Conservation (phyloP, 768 basidiomycete species). For the Cystofilobasidium capitatum region DNA sequence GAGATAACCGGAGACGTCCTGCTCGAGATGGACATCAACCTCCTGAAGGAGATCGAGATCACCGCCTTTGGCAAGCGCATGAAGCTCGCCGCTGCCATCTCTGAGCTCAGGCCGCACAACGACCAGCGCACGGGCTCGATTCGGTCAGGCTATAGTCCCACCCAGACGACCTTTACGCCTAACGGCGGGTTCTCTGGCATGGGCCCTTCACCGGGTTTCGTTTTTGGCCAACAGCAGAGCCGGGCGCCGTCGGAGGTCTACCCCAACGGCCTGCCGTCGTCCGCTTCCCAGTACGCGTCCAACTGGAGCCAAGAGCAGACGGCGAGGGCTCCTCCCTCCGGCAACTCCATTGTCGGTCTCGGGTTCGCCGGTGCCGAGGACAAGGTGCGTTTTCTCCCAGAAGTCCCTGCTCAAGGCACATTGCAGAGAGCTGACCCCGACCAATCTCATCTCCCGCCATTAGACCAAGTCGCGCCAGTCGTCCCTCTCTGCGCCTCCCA, state of each 20-base stretch:
- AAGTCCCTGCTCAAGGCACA: too few species aligned
- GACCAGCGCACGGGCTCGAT: conserved; percentile 49
- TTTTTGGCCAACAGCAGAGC: conserved; percentile 9
- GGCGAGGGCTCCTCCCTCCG: not conserved
- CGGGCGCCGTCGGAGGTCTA: not conserved
- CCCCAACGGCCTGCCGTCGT: not conserved
- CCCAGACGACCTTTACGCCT: not conserved
- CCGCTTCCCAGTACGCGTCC: not conserved
- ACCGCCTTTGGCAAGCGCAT: conserved; percentile 87
- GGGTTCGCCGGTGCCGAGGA: not conserved
- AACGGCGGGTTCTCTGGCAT: not conserved
- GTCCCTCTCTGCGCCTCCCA: not conserved
- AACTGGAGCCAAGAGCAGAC: not conserved
- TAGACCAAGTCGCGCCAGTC: not conserved
- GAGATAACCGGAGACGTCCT: conserved; percentile 97
- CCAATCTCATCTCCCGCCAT: not conserved
- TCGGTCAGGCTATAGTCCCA: conserved; percentile 42
- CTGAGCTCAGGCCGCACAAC: conserved; percentile 58
- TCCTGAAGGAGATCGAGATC: conserved; percentile 92
- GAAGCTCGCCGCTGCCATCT: conserved; percentile 83
- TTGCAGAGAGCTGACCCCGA: too few species aligned
- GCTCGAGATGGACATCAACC: conserved; percentile 79
- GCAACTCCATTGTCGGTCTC: not conserved
- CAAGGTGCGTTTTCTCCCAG: not conserved
- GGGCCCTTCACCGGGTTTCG: not conserved